A percentile compares a stretch with the other conserved stretches of the same genome.
Evolutionary conservation across 768 basidiomycete species (phyloP).

Genomic region (Ephemerocybe angulata): DNA sequence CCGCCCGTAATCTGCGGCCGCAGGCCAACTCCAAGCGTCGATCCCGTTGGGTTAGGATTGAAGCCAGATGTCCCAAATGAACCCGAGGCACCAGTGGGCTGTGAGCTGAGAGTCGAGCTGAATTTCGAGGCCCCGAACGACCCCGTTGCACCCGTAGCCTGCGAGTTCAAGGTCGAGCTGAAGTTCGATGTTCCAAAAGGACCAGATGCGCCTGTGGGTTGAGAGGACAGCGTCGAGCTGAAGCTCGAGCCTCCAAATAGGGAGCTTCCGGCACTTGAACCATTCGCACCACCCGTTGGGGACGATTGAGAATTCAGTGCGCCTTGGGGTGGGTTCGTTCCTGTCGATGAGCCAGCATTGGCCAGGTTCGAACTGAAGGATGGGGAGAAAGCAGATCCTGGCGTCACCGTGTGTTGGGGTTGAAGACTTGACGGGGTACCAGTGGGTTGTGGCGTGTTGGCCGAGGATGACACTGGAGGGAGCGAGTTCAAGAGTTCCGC

Average conservation of each 20-base stretch:
- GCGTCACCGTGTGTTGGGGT: neutral
- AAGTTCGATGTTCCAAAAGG: slow-evolving; percentile 5
- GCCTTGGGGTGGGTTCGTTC: slow-evolving; percentile 29
- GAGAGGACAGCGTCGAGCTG: neutral
- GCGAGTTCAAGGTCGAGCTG: neutral
- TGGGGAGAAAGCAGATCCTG: neutral
- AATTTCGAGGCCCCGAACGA: neutral
- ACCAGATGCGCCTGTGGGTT: neutral
- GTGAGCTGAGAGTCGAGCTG: neutral
- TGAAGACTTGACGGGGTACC: neutral
- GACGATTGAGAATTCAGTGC: slow-evolving; percentile 4
- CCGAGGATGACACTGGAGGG: slow-evolving; percentile 48
- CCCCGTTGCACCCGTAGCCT: neutral
- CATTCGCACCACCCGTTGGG: slow-evolving; percentile 4
- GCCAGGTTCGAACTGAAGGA: neutral
- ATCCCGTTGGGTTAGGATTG: slow-evolving; percentile 13
- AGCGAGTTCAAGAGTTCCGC: slow-evolving; percentile 68
- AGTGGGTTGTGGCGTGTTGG: neutral
- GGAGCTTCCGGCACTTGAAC: neutral
- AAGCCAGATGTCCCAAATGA: neutral
- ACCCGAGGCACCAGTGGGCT: neutral
- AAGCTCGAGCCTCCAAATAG: neutral
- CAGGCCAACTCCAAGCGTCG: slow-evolving; percentile 46
- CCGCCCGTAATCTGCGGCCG: slow-evolving; percentile 66
- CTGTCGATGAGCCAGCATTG: neutral